These are phyloP conservation scores for Lecanosticta acicola DNA, from an alignment of 2,329 filamentous ascomycete genomes.

Conservation along the genomic window DNA sequence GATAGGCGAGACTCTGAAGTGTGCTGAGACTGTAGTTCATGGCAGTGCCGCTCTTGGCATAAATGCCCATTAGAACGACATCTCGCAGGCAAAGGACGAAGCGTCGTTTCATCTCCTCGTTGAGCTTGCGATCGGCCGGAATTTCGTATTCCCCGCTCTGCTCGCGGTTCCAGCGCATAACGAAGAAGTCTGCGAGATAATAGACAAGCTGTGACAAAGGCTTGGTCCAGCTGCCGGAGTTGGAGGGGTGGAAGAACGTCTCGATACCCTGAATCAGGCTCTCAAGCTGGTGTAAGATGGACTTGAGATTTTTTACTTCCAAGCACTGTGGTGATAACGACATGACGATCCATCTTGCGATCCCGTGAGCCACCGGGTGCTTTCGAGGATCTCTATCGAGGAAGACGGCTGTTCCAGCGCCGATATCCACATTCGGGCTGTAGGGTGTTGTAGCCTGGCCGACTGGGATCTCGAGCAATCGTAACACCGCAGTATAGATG, in stretches of 20 bases:
- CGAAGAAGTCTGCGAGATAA: constrained; percentile 91
- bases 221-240: constrained; percentile 86
- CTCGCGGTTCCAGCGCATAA: constrained; percentile 96
- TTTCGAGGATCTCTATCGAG: constrained; percentile 91
- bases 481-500: constrained; percentile 84
- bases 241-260: constrained; percentile 98
- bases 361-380: constrained; percentile 84
- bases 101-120: constrained; percentile 71
- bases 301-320: constrained; percentile 59
- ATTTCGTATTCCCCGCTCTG: constrained; percentile 86
- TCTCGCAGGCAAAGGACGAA: constrained; percentile 87
- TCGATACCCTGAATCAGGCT: constrained; percentile 91
- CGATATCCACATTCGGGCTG: constrained; percentile 69
- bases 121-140: constrained; percentile 72
- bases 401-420: constrained; percentile 75
- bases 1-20: constrained; percentile 78
- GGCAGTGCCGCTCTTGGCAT: constrained; percentile 87
- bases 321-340: constrained; percentile 82
- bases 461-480: constrained; percentile 90
- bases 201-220: constrained; percentile 85
- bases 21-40: constrained; percentile 89
- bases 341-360: constrained; percentile 88
- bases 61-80: constrained; percentile 96
- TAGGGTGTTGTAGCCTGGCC: constrained; percentile 94
- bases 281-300: constrained; percentile 77